Evolutionary conservation across 179 eudicot species (phyloP).

Genomic region (Silene vulgaris): DNA sequence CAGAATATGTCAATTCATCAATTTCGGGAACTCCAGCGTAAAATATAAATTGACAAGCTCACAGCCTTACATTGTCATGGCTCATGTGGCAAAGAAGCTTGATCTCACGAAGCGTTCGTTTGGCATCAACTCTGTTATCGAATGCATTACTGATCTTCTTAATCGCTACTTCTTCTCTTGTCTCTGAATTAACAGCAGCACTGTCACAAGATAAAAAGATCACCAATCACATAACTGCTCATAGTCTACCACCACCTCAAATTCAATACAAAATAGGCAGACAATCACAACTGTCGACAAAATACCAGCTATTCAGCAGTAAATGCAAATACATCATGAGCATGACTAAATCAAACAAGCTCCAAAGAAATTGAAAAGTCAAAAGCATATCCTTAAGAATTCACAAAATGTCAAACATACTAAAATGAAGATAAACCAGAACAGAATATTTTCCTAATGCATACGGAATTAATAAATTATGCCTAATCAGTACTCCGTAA

Average conservation of each 20-base stretch:
- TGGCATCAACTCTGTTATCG: conserved; percentile 89
- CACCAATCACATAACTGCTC: neutral
- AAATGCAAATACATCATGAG: neutral
- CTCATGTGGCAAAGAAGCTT: conserved; percentile 89
- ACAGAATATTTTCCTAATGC: neutral
- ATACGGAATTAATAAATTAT: neutral
- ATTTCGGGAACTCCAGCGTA: neutral
- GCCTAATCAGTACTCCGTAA: too few relatives aligned
- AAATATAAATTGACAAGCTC: neutral
- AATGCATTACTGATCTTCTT: conserved; percentile 94
- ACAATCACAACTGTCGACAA: neutral
- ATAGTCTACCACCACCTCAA: neutral
- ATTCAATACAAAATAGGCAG: neutral
- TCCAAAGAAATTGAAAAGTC: neutral
- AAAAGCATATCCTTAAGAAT: neutral
- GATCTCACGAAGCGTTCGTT: conserved; percentile 87
- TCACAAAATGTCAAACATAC: neutral
- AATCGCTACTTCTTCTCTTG: conserved; percentile 89
- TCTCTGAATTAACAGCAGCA: conserved; percentile 85
- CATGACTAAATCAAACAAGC: neutral
- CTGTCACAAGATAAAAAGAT: conserved; percentile 38
- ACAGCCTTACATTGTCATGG: conserved; percentile 74
- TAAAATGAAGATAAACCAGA: neutral
- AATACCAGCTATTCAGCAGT: neutral
- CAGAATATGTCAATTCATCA: neutral